Base-by-base conservation (phyloP, 805 yeast genomes). In the Candida adriatica region DNA sequence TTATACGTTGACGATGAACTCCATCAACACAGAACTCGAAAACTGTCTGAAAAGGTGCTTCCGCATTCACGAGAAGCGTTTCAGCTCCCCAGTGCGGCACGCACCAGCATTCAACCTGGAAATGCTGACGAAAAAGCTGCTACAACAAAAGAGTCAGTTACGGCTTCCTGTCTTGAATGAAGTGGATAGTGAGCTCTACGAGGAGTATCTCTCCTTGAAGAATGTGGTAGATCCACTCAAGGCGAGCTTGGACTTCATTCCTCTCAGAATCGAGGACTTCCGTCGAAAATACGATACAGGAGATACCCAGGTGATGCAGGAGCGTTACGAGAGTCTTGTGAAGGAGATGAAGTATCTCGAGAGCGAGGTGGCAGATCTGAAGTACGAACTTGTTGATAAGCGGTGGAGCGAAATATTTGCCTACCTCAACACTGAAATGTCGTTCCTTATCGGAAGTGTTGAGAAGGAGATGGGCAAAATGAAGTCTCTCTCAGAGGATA, bases 371-470 rank as follows among this genome's bases (percentile, higher is more conserved):
- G 48, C 49, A 3, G 54, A 49, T 6, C 54, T 78, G 38, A 68
- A 68, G 42, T 38, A 35, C 4, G 73, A 70, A 25, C 42, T 69
- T 18, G 61, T 79, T 4, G 78, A 74, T 37, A 49, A 57, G 18
- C 64, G 74, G 46, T 79, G 85, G 84, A 55, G 61, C 39, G 65
- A 65, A 16, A 58, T 76, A 3, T 75, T 77, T 39, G 55, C 56
- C 17, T 67, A 61, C 36, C 48, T 77, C 31, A 58, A 72, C 26
- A 49, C 57, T 3, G 73, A 73, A 38, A 47, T 67, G 4, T 45
- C 50, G 1, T 53, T 39, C 24, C 37, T 54, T 18, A 43, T 54
- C 18, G 37, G 41, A 8, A 55, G 49, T 27, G 33, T 53, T 4
- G 56, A 56, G 27, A 49, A 40, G 15, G 53, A 51, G 18, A 24